Base-by-base conservation (phyloP, 305 asterid species). In the Fraxinus platypoda region DNA sequence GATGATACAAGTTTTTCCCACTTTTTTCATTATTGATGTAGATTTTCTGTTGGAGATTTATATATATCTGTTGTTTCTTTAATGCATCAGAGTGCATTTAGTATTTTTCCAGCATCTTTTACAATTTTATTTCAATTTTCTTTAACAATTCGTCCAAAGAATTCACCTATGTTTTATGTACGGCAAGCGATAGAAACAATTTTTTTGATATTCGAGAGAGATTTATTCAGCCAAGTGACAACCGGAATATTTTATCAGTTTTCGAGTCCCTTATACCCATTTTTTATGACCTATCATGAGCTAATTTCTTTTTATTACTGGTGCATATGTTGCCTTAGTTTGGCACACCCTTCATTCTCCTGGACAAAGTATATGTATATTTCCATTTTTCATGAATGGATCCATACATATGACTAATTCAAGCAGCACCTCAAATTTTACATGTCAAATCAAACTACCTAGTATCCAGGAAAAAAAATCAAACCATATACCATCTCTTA, bases 1-100 rank as follows among this genome's bases (percentile, higher is more conserved):
- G 80, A 80, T 23, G 78, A 74, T 78, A 38, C 62, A 52, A 73
- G 84, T 72, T 77, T 83, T 74, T 75, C 82, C 66, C 74, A 21
- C 19, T 68, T 52, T 52, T 26, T 76, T 78, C 72, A 74, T 68
- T 74, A 75, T 80, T 82, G 78, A 80, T 82, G 76, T 80, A 86
- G 87, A 52, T 79, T 84, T 81, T 80, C 79, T 80, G 41, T 62
- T 78, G 77, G 74, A 80, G 78, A 82, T 86, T 81, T 86, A 82
- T 79, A 81, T 37, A 62, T 77, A 78, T 78, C 80, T 25, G 80
- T 82, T 86, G 62, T 82, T 83, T 80, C 74, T 79, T 38, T 77
- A 46, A 43, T 80, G 43, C 34, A 46, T 79, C 78, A 46, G 81
- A 66, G 75, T 70, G 38, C 19, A 70, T 28, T 70, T 28, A 19